A percentile compares a stretch with the other conserved stretches of the same genome.
phyloP scores from a whole-genome alignment of 768 basidiomycete species.

The Russula virescens region DNA sequence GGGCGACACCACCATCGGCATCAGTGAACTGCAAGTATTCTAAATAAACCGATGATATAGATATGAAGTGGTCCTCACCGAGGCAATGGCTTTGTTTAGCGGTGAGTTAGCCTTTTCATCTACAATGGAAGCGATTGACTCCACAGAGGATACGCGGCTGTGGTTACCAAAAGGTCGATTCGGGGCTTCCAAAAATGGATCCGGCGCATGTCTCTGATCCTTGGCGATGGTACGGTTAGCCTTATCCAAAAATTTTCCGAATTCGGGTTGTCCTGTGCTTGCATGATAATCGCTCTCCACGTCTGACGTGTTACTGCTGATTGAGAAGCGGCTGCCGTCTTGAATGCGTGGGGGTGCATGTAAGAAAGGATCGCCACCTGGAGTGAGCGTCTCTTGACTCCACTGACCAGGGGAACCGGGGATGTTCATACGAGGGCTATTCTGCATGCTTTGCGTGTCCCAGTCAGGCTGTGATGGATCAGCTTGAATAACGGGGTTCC shows the following conservation, averaged over 20 bases:
- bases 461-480: slow-evolving; percentile 70
- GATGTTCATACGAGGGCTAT: slow-evolving; percentile 34
- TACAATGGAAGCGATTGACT: slow-evolving; percentile 86
- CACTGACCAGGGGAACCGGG: slow-evolving; percentile 59
- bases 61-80: slow-evolving; percentile 42
- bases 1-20: slow-evolving; percentile 85
- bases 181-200: slow-evolving; percentile 83
- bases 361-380: slow-evolving; percentile 39
- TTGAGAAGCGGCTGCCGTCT: slow-evolving; percentile 31
- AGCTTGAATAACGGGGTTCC: slow-evolving; percentile 65
- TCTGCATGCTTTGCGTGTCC: slow-evolving; percentile 56
- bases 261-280: slow-evolving; percentile 39
- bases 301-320: slow-evolving; percentile 46
- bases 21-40: slow-evolving; percentile 69
- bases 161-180: slow-evolving; percentile 73
- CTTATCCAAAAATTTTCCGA: slow-evolving; percentile 74
- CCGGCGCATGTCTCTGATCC: slow-evolving; percentile 70
- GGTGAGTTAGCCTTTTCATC: slow-evolving; percentile 90
- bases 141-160: slow-evolving; percentile 78
- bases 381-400: slow-evolving; percentile 53
- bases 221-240: slow-evolving; percentile 80
- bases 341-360: slow-evolving; percentile 34
- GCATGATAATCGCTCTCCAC: slow-evolving; percentile 52
- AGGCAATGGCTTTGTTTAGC: slow-evolving; percentile 87
- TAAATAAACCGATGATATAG: slow-evolving; percentile 12